Evolutionary conservation across 345 rosid genomes (phyloP).

Genomic region (Citrus cavaleriei): DNA sequence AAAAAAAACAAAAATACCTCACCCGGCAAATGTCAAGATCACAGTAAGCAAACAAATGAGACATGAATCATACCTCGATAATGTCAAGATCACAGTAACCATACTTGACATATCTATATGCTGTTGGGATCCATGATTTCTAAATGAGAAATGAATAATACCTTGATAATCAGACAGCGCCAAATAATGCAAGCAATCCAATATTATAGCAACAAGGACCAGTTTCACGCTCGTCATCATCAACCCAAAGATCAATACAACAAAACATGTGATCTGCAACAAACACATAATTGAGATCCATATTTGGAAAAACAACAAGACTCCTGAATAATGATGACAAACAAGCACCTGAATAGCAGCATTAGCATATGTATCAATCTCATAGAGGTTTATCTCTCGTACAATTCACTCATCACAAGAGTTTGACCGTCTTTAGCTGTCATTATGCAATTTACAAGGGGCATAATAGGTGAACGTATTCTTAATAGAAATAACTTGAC

Average conservation of each 20-base stretch:
- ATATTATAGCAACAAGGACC: slow-evolving; percentile 36
- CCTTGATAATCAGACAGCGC: slow-evolving; percentile 78
- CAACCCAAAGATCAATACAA: slow-evolving; percentile 23
- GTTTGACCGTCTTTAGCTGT: background rate
- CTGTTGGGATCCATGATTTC: background rate
- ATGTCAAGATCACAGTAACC: background rate
- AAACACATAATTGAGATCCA: slow-evolving; percentile 6
- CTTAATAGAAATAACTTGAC: background rate
- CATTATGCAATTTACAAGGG: background rate
- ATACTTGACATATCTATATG: background rate
- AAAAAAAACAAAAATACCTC: background rate
- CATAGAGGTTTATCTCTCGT: background rate
- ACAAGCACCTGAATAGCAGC: background rate
- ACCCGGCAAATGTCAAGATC: background rate
- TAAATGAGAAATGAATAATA: slow-evolving; percentile 19
- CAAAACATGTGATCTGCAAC: background rate
- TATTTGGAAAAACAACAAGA: background rate
- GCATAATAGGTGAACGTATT: background rate
- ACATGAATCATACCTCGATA: background rate
- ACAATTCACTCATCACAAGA: background rate
- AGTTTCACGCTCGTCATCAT: slow-evolving; percentile 49
- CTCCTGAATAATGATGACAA: background rate
- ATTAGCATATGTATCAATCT: background rate
- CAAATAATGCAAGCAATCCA: slow-evolving; percentile 46
- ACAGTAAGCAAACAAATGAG: background rate